Conservation (phyloP, 805 yeast species). For the Saturnispora zaruensis region DNA sequence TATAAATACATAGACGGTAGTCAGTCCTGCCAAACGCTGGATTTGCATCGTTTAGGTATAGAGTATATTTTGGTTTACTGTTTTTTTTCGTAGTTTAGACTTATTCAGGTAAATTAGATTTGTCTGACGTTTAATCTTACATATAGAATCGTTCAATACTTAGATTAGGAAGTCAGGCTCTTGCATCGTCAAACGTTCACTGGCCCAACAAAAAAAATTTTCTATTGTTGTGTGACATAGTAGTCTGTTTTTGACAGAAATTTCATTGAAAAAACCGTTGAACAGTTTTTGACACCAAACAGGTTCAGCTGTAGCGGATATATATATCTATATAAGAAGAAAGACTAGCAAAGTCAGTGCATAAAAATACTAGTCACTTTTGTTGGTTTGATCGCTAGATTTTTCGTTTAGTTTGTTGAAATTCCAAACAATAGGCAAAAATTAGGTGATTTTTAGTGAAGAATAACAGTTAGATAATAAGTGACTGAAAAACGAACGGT, state of each 20-base stretch:
- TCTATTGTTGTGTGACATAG: not conserved
- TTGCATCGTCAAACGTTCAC: not conserved
- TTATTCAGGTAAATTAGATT: no score
- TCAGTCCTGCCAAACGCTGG: no score
- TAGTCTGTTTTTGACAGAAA: not conserved
- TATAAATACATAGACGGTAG: no score
- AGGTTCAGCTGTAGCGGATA: no score
- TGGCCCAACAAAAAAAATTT: not conserved
- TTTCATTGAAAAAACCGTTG: not conserved
- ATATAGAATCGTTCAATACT: no score
- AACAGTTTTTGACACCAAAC: not conserved
- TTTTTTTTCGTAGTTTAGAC: no score
- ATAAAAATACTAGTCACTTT: no score
- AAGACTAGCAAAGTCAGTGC: no score
- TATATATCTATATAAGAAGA: no score
- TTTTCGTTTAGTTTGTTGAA: not conserved
- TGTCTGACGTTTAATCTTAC: no score
- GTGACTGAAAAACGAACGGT: conserved; percentile 1
- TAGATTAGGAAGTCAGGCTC: not conserved
- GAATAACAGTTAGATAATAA: not conserved
- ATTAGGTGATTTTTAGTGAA: not conserved
- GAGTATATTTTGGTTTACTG: no score
- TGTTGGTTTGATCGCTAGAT: not conserved
- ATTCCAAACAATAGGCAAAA: not conserved
- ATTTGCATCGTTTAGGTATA: no score